phyloP scores from a whole-genome alignment of 2,329 filamentous ascomycete genomes.

The Paracorniculantispora psalliotae region DNA sequence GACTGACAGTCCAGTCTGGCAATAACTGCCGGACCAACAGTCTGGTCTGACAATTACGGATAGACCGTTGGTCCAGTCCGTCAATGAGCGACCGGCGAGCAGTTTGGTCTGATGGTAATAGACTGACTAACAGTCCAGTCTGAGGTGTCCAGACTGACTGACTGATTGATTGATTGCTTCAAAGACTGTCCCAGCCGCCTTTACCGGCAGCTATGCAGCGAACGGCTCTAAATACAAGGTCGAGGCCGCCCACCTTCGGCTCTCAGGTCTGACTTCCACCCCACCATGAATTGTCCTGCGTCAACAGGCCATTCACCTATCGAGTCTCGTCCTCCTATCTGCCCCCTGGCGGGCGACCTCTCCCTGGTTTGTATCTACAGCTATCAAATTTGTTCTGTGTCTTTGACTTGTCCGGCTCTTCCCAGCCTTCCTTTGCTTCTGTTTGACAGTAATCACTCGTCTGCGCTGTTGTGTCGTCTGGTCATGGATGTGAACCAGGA shows the following conservation, averaged over 20 bases:
- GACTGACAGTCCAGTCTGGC: too few species aligned
- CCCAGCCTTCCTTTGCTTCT: conserved; percentile 8
- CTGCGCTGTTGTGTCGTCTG: conserved; percentile 1
- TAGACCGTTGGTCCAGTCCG: too few species aligned
- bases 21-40: too few species aligned
- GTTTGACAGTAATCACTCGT: conserved; percentile 6
- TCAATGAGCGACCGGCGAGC: too few species aligned
- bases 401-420: conserved; percentile 2
- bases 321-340: conserved; percentile 6
- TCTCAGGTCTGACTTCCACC: conserved; percentile 5
- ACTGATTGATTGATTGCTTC: too few species aligned
- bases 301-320: conserved; percentile 1
- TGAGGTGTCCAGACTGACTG: too few species aligned
- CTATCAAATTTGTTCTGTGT: conserved; percentile 3
- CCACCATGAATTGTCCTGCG: not conserved
- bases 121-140: too few species aligned
- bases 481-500: conserved; percentile 1
- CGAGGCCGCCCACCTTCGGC: not conserved
- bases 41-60: too few species aligned
- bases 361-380: not conserved
- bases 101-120: too few species aligned
- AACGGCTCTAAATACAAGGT: not conserved
- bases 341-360: not conserved
- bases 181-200: conserved; percentile 1
- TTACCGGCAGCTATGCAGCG: not conserved